These are phyloP conservation scores for Carallia pectinifolia DNA, from an alignment of 345 rosid species.

Conservation along the genomic window DNA sequence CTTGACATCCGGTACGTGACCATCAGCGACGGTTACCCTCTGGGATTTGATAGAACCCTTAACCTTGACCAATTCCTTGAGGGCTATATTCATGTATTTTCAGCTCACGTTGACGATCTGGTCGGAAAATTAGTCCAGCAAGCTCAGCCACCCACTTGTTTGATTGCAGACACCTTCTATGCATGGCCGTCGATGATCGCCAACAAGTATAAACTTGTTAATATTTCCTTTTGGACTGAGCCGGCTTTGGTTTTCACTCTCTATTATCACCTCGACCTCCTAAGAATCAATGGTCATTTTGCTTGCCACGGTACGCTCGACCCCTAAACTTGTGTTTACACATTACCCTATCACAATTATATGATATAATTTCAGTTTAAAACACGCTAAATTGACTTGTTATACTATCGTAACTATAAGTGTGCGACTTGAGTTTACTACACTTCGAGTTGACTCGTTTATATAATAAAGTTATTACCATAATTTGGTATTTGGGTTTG, in stretches of 20 bases:
- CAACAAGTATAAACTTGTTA: conserved; percentile 40
- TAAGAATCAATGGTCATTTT: conserved; percentile 52
- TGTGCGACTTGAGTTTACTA: too few relatives aligned
- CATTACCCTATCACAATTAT: too few relatives aligned
- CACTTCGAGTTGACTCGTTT: too few relatives aligned
- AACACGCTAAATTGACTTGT: too few relatives aligned
- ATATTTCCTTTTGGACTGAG: conserved; percentile 72
- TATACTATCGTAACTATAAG: too few relatives aligned
- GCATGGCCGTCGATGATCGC: conserved; percentile 59
- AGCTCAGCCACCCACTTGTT: conserved; percentile 17
- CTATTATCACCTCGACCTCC: conserved; percentile 56
- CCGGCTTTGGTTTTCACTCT: conserved; percentile 57
- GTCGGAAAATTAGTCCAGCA: conserved; percentile 20
- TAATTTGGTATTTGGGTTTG: too few relatives aligned
- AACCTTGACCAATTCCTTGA: conserved; percentile 62
- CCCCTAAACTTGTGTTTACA: background rate
- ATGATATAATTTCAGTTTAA: too few relatives aligned
- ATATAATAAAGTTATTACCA: too few relatives aligned
- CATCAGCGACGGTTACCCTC: conserved; percentile 53
- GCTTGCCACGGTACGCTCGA: conserved; percentile 38
- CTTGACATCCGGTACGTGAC: conserved; percentile 57
- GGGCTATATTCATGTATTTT: conserved; percentile 48
- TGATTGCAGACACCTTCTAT: conserved; percentile 63
- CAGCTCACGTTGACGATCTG: conserved; percentile 51
- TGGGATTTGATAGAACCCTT: conserved; percentile 53